A percentile compares a stretch with the other conserved stretches of the same genome.
phyloP scores from a whole-genome alignment of 139 green algal species.

The Chlamydomonas eustigma region DNA sequence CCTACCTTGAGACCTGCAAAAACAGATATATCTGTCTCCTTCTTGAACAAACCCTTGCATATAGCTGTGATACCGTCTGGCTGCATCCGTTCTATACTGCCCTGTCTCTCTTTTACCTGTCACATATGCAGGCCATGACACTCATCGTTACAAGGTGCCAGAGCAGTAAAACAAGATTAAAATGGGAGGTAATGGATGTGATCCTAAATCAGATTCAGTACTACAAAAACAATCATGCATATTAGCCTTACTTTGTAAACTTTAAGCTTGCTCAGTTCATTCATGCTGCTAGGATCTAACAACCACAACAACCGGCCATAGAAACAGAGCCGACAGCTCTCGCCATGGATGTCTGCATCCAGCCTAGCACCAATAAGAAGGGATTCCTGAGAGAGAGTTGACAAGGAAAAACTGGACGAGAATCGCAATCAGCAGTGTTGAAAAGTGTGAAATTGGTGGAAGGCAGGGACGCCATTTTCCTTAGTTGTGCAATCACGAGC shows the following conservation, averaged over 20 bases:
- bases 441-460: no score
- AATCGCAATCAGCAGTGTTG: no score
- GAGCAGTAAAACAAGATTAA: no score
- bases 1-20: constrained; percentile 72
- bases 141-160: background rate
- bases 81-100: constrained; percentile 69
- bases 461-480: no score
- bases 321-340: constrained; percentile 84
- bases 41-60: constrained; percentile 87
- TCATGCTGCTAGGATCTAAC: constrained; percentile 35
- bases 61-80: constrained; percentile 67
- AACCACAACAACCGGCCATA: constrained; percentile 64
- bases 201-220: no score
- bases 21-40: constrained; percentile 81
- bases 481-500: no score
- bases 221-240: no score
- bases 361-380: constrained; percentile 85
- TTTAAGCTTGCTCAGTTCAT: constrained; percentile 46
- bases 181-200: no score
- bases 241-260: constrained; percentile 78
- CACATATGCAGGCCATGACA: background rate
- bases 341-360: constrained; percentile 65
- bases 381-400: constrained; percentile 38
- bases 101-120: constrained; percentile 67
- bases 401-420: background rate